These are phyloP conservation scores for Colletotrichum ledebouriae DNA, from an alignment of 2,329 filamentous ascomycete species.

Conservation along the genomic window DNA sequence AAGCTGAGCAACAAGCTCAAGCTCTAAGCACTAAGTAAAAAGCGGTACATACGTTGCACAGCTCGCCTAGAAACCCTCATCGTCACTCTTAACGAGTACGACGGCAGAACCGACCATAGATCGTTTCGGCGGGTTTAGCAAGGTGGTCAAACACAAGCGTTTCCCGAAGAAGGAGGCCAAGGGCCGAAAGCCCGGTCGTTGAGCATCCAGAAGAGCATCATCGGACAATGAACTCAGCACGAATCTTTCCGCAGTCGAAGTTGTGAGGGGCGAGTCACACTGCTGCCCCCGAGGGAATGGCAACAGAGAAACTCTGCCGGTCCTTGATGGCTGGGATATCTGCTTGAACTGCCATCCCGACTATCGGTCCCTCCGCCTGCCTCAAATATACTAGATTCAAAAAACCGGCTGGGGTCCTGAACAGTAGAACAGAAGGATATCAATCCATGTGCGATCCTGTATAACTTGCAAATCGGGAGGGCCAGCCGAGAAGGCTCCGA, in stretches of 20 bases:
- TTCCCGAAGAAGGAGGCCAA: not conserved
- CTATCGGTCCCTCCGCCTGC: too few relatives aligned
- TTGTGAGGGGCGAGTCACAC: not conserved
- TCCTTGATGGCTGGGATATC: too few relatives aligned
- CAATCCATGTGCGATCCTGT: too few relatives aligned
- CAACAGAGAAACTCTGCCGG: too few relatives aligned
- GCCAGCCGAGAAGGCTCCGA: not conserved
- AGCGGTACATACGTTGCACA: not conserved
- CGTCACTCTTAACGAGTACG: constrained; percentile 16
- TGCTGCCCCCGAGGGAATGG: too few relatives aligned
- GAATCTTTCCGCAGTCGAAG: not conserved
- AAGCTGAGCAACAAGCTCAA: too few relatives aligned
- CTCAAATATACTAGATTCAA: too few relatives aligned
- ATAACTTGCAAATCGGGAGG: too few relatives aligned
- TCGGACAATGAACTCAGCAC: not conserved
- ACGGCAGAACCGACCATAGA: not conserved
- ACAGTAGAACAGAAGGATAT: too few relatives aligned
- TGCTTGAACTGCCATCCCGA: not conserved
- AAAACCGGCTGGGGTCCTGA: too few relatives aligned
- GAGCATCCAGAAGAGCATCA: not conserved
- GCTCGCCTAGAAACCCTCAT: not conserved
- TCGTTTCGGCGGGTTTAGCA: not conserved
- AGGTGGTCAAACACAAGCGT: not conserved
- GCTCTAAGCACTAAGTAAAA: not conserved
- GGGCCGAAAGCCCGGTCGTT: not conserved